phyloP scores from a whole-genome alignment of 192 early-diverging fungal species.

The Thamnidium elegans region DNA sequence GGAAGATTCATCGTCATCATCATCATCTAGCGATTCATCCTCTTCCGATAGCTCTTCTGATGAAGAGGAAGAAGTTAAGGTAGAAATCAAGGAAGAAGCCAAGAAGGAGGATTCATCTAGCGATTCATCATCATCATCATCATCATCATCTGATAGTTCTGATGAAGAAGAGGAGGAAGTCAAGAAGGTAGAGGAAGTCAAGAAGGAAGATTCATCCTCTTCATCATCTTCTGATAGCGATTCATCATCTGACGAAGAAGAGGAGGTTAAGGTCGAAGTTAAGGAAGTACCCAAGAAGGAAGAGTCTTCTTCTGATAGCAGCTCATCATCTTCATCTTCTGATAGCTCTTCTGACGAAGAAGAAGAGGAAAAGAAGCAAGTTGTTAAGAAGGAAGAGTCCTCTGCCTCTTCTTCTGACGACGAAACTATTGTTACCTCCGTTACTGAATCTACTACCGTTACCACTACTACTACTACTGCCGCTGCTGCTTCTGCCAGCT shows the following conservation, averaged over 20 bases:
- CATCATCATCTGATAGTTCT: constrained; percentile 18
- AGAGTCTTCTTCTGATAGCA: constrained; percentile 23
- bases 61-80: constrained; percentile 14
- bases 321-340: constrained; percentile 13
- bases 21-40: constrained; percentile 20
- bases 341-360: constrained; percentile 22
- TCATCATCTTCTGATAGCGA: constrained; percentile 25
- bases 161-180: constrained; percentile 17
- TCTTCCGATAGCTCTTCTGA: constrained; percentile 24
- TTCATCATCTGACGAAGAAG: constrained; percentile 13
- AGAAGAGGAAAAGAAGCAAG: constrained; percentile 4
- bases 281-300: constrained; percentile 6
- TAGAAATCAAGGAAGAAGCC: neutral
- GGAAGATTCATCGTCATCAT: constrained; percentile 12
- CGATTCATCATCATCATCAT: constrained; percentile 15
- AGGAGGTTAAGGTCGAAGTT: neutral
- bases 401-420: constrained; percentile 26
- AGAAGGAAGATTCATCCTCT: constrained; percentile 13
- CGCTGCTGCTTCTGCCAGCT: constrained; percentile 4
- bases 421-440: neutral
- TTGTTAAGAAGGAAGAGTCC: constrained; percentile 9
- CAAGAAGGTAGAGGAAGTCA: neutral
- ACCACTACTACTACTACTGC: no score
- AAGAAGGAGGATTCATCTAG: constrained; percentile 14
- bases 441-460: no score